A percentile compares a stretch with the other conserved stretches of the same genome.
phyloP scores from a whole-genome alignment of 352 stramenopile genomes.

The Globisporangium splendens region DNA sequence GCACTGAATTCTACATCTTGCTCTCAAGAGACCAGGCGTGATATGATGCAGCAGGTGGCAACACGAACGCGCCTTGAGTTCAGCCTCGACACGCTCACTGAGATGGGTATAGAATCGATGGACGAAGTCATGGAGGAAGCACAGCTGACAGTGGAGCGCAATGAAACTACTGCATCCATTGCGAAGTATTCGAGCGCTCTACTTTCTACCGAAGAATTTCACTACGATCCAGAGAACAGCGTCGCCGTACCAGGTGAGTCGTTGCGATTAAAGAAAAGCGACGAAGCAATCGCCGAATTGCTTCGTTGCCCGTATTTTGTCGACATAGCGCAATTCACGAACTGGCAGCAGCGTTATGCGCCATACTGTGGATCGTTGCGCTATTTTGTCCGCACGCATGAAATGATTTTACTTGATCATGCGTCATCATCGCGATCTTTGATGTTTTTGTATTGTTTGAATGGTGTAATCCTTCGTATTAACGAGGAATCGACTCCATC shows the following conservation, averaged over 20 bases:
- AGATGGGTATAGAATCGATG: conserved; percentile 4
- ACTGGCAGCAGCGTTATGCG: conserved; percentile 58
- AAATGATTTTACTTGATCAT: conserved; percentile 83
- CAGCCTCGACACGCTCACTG: conserved; percentile 7
- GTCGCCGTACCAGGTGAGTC: conserved; percentile 43
- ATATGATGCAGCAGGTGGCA: conserved; percentile 7
- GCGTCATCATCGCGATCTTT: conserved; percentile 27
- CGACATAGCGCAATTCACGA: conserved; percentile 50
- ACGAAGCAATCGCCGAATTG: conserved; percentile 45
- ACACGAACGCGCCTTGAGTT: conserved; percentile 10
- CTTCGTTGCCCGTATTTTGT: conserved; percentile 57
- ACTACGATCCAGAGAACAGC: conserved; percentile 1
- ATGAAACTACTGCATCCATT: conserved; percentile 11
- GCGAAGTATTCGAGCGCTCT: conserved; percentile 40
- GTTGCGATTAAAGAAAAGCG: conserved; percentile 28
- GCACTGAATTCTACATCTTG: background rate
- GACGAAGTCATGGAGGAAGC: conserved; percentile 13
- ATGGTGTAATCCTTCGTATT: conserved; percentile 53
- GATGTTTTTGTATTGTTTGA: conserved; percentile 64
- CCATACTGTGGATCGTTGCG: conserved; percentile 55
- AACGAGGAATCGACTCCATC: conserved; percentile 54
- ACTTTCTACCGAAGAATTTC: conserved; percentile 1
- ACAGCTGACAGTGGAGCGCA: conserved; percentile 4
- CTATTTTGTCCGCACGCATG: conserved; percentile 73
- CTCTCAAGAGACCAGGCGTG: background rate